These are phyloP conservation scores for Hsuehochloa calcarea DNA, from an alignment of 176 grass and related monocot genomes.

Conservation along the genomic window DNA sequence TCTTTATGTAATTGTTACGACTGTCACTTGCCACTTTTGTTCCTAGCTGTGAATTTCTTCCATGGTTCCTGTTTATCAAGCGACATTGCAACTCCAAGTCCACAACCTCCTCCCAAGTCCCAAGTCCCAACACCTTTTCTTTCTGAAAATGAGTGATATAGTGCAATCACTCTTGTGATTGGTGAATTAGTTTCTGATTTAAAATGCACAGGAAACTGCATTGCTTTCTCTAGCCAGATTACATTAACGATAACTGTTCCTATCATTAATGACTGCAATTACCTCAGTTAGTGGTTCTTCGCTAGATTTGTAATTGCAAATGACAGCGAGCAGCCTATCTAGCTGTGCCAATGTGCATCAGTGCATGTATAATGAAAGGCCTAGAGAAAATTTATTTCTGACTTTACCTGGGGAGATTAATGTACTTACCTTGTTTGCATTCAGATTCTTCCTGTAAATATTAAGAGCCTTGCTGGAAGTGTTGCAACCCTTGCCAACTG, in stretches of 20 bases:
- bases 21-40: not conserved
- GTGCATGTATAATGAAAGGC: conserved; percentile 12
- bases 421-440: not conserved
- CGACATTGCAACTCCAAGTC: not conserved
- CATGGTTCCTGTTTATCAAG: not conserved
- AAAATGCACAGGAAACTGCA: not conserved
- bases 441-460: conserved; percentile 75
- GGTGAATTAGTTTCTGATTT: not conserved
- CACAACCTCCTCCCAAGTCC: not conserved
- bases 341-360: conserved; percentile 12
- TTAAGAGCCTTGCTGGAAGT: conserved; percentile 96
- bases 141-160: not conserved
- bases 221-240: not conserved
- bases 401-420: not conserved
- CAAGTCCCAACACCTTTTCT: not conserved
- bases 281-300: not conserved
- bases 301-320: not conserved
- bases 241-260: not conserved
- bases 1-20: conserved; percentile 19
- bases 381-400: not conserved
- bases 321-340: not conserved
- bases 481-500: conserved; percentile 90
- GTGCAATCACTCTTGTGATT: not conserved
- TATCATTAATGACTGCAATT: not conserved
- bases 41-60: not conserved